These are phyloP conservation scores for Lentinula edodes DNA, from an alignment of 768 basidiomycete genomes.

Conservation along the genomic window DNA sequence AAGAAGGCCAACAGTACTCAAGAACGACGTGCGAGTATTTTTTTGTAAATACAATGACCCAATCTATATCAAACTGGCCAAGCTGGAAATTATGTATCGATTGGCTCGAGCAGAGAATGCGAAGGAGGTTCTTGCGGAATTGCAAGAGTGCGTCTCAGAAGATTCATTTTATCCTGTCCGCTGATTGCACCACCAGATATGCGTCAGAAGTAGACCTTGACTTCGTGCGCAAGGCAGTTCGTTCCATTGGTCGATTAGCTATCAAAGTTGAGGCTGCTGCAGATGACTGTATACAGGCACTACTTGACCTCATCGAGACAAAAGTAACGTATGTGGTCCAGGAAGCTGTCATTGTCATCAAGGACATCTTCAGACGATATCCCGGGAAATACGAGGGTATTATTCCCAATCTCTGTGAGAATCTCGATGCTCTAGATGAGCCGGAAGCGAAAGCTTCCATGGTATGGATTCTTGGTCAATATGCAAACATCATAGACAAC, in stretches of 20 bases:
- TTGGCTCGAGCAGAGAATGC: constrained; percentile 94
- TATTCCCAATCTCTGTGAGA: constrained; percentile 89
- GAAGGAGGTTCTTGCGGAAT: constrained; percentile 85
- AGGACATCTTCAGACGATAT: constrained; percentile 96
- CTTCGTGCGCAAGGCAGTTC: constrained; percentile 95
- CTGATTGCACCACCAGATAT: constrained; percentile 59
- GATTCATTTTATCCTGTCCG: neutral
- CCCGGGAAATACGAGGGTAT: constrained; percentile 96
- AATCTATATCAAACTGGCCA: constrained; percentile 97
- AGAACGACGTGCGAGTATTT: constrained; percentile 98
- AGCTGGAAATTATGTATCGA: constrained; percentile 98
- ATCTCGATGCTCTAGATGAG: constrained; percentile 89
- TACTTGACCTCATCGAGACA: constrained; percentile 84
- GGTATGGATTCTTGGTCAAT: constrained; percentile 98
- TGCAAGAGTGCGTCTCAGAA: constrained; percentile 66
- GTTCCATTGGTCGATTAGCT: constrained; percentile 95
- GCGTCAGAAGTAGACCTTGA: constrained; percentile 98
- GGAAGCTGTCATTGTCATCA: constrained; percentile 95
- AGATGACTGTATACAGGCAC: constrained; percentile 82
- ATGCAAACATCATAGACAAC: constrained; percentile 92
- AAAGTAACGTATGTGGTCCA: constrained; percentile 96
- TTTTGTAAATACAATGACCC: constrained; percentile 99
- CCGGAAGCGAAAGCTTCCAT: constrained; percentile 96
- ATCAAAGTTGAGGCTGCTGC: constrained; percentile 93
- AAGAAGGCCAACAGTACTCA: constrained; percentile 83